phyloP scores from a whole-genome alignment of 208 protist species.

The Acanthamoeba castellanii region DNA sequence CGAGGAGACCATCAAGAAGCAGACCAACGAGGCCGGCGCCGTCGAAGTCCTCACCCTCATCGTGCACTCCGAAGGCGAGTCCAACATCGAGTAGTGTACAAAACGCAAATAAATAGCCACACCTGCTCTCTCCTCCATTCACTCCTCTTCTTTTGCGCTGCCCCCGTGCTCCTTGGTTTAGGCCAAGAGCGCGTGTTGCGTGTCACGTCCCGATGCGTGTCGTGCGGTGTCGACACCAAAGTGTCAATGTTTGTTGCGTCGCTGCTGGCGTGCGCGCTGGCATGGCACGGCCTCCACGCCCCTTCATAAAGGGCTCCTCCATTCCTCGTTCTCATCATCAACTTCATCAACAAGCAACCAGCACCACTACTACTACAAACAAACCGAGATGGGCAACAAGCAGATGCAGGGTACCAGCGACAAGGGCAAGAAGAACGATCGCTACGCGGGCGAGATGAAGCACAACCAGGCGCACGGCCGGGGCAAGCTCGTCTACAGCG shows the following conservation, averaged over 20 bases:
- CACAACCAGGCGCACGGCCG: neutral
- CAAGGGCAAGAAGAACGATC: neutral
- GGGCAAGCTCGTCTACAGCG: constrained; percentile 20
- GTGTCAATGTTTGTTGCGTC: neutral
- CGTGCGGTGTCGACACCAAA: neutral
- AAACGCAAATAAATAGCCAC: too few species aligned
- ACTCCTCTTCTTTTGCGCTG: neutral
- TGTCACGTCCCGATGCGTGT: neutral
- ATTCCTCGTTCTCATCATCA: too few species aligned
- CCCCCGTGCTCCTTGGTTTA: neutral
- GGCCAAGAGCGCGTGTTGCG: neutral
- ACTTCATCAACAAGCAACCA: neutral
- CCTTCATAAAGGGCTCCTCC: neutral
- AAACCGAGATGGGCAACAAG: neutral
- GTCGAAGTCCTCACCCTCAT: constrained; percentile 84
- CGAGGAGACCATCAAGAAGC: constrained; percentile 79
- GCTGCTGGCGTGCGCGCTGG: neutral
- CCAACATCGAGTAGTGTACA: constrained; percentile 66
- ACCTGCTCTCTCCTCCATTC: neutral
- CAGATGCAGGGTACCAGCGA: neutral
- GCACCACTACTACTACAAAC: neutral
- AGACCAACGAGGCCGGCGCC: constrained; percentile 77
- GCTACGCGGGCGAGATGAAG: constrained; percentile 57
- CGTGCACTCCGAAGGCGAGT: constrained; percentile 85
- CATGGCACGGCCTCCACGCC: neutral